Percentiles rank a stretch among this genome's conserved stretches.
phyloP scores from a whole-genome alignment of 306 rosid genomes.

The Oxytropis ochrocephala region DNA sequence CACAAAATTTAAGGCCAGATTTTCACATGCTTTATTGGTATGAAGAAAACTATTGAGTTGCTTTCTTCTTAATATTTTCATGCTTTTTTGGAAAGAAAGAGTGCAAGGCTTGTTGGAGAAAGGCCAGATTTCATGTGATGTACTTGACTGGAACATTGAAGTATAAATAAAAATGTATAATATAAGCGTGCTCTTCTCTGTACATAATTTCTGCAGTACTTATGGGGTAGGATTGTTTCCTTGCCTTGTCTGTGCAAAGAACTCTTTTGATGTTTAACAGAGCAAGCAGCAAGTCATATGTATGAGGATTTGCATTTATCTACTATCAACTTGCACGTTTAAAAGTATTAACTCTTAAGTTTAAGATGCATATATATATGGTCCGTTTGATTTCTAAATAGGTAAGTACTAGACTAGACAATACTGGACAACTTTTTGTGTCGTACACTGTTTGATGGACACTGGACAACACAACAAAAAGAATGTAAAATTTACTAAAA shows the following conservation, averaged over 20 bases:
- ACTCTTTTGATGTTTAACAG: background rate
- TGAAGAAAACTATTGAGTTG: background rate
- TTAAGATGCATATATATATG: background rate
- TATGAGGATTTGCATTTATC: background rate
- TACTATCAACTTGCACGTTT: background rate
- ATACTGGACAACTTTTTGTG: too few species aligned
- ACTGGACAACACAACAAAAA: too few species aligned
- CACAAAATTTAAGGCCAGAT: background rate
- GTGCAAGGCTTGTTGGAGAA: constrained; percentile 2
- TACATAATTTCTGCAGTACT: background rate
- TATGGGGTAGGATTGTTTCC: background rate
- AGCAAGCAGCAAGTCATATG: background rate
- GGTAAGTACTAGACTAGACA: too few species aligned
- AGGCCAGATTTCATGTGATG: background rate
- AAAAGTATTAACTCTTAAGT: background rate
- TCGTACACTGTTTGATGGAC: too few species aligned
- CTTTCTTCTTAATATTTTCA: background rate
- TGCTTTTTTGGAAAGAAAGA: background rate
- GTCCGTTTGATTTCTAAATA: too few species aligned
- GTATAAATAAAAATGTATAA: background rate
- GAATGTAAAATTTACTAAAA: too few species aligned
- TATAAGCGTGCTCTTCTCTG: background rate
- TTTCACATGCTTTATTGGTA: background rate
- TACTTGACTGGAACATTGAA: background rate
- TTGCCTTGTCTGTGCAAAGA: background rate